phyloP scores from a whole-genome alignment of 495 filamentous ascomycete genomes.

The Elaphomyces granulatus region DNA sequence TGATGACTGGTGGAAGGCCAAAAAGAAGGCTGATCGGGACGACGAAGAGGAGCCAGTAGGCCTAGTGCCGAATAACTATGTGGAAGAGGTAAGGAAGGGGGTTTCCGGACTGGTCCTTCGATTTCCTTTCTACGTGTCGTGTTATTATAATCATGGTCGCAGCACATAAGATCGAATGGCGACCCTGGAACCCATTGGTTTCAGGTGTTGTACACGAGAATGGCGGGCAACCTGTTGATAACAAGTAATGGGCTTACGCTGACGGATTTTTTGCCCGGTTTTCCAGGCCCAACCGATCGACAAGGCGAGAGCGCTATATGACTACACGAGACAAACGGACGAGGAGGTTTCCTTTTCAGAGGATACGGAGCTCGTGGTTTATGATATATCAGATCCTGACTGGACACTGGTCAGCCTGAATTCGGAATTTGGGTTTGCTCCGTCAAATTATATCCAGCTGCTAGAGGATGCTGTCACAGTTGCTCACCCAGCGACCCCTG shows the following conservation, averaged over 20 bases:
- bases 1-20: conserved; percentile 96
- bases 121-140: no score
- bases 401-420: conserved; percentile 86
- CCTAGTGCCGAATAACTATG: conserved; percentile 88
- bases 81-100: conserved; percentile 66
- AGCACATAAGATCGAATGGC: no score
- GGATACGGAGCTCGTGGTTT: conserved; percentile 70
- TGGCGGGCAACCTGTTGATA: no score
- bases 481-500: conserved; percentile 7
- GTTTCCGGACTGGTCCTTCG: conserved; percentile 1
- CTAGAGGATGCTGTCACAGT: conserved; percentile 19
- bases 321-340: conserved; percentile 93
- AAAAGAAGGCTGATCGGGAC: conserved; percentile 83
- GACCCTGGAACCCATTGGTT: no score
- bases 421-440: conserved; percentile 85
- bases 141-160: no score
- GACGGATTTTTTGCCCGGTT: conserved; percentile 8
- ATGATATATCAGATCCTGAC: conserved; percentile 83
- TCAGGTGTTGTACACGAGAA: no score
- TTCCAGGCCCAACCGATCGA: conserved; percentile 55
- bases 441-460: conserved; percentile 91
- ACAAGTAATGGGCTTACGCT: conserved; percentile 3
- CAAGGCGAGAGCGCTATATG: conserved; percentile 76
- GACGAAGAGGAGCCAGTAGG: conserved; percentile 93
- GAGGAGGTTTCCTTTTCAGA: conserved; percentile 95